Conservation (phyloP, 1,139 yeast species). For the Wickerhamomyces sp. region DNA sequence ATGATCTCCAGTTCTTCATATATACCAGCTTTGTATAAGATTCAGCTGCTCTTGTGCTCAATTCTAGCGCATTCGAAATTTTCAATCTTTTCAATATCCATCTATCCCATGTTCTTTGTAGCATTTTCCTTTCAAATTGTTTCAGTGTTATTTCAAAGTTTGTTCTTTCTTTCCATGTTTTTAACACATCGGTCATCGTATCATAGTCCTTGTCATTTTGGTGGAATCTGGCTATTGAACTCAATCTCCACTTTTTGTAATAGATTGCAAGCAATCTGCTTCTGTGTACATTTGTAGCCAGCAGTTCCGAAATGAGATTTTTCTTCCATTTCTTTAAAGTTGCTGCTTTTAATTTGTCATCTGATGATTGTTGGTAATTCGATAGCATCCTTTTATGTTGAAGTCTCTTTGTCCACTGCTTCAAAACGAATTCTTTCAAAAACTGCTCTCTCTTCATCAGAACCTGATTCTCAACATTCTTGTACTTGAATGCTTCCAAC, state of each 20-base stretch:
- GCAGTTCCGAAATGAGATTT: slow-evolving; percentile 4
- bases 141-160: neutral
- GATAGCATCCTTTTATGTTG: slow-evolving; percentile 15
- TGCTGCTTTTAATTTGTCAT: slow-evolving; percentile 3
- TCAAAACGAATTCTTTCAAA: slow-evolving; percentile 17
- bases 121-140: neutral
- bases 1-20: slow-evolving; percentile 16
- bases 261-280: neutral
- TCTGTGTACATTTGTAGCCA: slow-evolving; percentile 8
- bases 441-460: slow-evolving; percentile 10
- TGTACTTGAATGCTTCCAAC: slow-evolving; percentile 10
- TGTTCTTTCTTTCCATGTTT: slow-evolving; percentile 5
- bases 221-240: slow-evolving; percentile 1
- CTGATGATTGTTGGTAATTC: slow-evolving; percentile 6
- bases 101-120: slow-evolving; percentile 5
- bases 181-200: neutral
- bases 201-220: slow-evolving; percentile 3
- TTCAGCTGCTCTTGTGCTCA: slow-evolving; percentile 13
- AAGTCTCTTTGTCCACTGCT: slow-evolving; percentile 23
- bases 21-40: slow-evolving; percentile 15
- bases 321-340: slow-evolving; percentile 15
- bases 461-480: slow-evolving; percentile 15
- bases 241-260: slow-evolving; percentile 15
- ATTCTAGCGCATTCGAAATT: slow-evolving; percentile 7
- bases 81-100: slow-evolving; percentile 8